Conservation (phyloP, 805 yeast genomes). For the Debaryomyces tyrocola region DNA sequence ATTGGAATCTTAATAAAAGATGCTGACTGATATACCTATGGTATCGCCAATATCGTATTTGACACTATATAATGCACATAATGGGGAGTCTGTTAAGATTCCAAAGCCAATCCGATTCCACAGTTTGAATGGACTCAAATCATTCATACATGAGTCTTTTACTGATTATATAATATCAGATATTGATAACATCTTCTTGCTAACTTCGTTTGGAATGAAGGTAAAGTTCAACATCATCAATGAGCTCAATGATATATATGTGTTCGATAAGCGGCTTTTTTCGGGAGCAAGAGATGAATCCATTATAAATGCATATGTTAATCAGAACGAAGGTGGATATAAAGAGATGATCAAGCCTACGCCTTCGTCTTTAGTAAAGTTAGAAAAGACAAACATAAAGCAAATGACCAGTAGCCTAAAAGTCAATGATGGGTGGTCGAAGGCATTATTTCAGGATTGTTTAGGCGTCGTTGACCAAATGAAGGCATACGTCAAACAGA, state of each 20-base stretch:
- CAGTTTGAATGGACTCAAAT: conserved; percentile 31
- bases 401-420: conserved; percentile 36
- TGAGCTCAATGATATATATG: conserved; percentile 56
- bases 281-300: conserved; percentile 18
- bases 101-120: conserved; percentile 45
- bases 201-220: conserved; percentile 66
- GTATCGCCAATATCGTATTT: conserved; percentile 16
- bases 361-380: conserved; percentile 1
- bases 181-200: conserved; percentile 43
- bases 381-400: conserved; percentile 12
- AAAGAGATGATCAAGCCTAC: conserved; percentile 7
- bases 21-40: neutral
- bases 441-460: conserved; percentile 45
- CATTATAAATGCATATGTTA: conserved; percentile 8
- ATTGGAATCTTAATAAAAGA: neutral
- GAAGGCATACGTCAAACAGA: conserved; percentile 29
- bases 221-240: conserved; percentile 53
- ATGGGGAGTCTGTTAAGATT: conserved; percentile 29
- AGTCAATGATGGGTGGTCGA: conserved; percentile 52
- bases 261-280: conserved; percentile 63
- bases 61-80: conserved; percentile 38
- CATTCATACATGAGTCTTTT: conserved; percentile 27
- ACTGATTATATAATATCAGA: conserved; percentile 17
- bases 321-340: conserved; percentile 10
- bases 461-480: conserved; percentile 28